Conservation (phyloP, 2,329 filamentous ascomycete genomes). For the Penicillium brasilianum region DNA sequence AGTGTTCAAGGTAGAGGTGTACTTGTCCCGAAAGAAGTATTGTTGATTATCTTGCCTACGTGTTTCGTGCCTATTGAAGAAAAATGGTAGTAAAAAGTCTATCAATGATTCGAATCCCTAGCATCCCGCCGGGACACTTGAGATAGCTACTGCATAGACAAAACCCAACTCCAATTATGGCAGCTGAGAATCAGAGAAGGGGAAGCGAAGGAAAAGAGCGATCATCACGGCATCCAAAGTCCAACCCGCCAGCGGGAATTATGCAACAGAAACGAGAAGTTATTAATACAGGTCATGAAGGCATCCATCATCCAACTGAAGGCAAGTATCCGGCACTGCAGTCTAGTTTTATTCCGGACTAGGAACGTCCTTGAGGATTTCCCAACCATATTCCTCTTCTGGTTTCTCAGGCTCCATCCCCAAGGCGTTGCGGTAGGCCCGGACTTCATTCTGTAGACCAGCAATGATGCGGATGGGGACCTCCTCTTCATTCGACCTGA, state of each 20-base stretch:
- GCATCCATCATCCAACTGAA: slow-evolving; percentile 4
- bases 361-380: slow-evolving; percentile 52
- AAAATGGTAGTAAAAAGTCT: not conserved
- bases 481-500: slow-evolving; percentile 56
- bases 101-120: not conserved
- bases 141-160: not conserved
- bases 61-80: too few relatives aligned
- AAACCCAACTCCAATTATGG: not conserved
- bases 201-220: not conserved
- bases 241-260: slow-evolving; percentile 6
- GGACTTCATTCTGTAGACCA: slow-evolving; percentile 56
- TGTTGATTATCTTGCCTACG: not conserved
- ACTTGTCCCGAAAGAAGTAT: not conserved
- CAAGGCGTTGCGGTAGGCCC: slow-evolving; percentile 53
- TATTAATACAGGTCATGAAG: slow-evolving; percentile 8
- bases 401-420: slow-evolving; percentile 55
- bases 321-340: not conserved
- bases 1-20: not conserved
- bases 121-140: not conserved
- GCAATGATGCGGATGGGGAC: slow-evolving; percentile 50
- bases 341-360: slow-evolving; percentile 36
- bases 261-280: slow-evolving; percentile 4
- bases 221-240: slow-evolving; percentile 2
- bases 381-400: slow-evolving; percentile 57
- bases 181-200: not conserved